Percentiles rank a stretch among this genome's conserved stretches.
Conservation (phyloP, 108 stramenopile species). For the Cylindrotheca fusiformis region DNA sequence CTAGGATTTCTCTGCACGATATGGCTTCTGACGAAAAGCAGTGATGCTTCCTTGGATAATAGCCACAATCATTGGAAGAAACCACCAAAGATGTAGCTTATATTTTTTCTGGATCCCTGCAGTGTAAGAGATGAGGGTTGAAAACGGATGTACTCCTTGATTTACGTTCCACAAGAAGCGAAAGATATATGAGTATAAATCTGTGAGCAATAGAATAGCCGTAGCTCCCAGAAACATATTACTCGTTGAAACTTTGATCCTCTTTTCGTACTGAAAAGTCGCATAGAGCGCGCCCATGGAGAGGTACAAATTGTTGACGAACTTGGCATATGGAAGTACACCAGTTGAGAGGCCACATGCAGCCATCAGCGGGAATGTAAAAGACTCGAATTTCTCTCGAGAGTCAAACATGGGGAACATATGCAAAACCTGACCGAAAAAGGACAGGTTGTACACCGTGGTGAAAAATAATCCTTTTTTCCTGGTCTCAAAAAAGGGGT, state of each 20-base stretch:
- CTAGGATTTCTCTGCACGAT: too few species aligned
- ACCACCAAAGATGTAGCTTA: neutral
- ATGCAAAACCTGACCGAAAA: neutral
- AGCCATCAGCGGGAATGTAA: neutral
- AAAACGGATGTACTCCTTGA: neutral
- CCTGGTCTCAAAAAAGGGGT: neutral
- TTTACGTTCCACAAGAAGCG: neutral
- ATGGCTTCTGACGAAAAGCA: neutral
- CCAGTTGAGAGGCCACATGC: neutral
- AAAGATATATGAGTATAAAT: neutral
- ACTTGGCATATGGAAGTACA: neutral
- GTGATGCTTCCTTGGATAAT: neutral
- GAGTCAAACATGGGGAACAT: neutral
- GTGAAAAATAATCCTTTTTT: neutral
- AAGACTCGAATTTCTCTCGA: neutral
- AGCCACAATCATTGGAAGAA: neutral
- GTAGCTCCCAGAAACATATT: neutral
- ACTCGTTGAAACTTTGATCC: neutral
- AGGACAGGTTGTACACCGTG: neutral
- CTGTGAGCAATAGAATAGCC: neutral
- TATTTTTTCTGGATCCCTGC: neutral
- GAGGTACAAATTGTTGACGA: neutral
- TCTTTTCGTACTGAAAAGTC: neutral
- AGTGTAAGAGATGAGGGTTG: neutral
- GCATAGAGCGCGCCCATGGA: neutral